These are phyloP conservation scores for Stylonectria norvegica DNA, from an alignment of 2,329 filamentous ascomycete genomes.

Conservation along the genomic window DNA sequence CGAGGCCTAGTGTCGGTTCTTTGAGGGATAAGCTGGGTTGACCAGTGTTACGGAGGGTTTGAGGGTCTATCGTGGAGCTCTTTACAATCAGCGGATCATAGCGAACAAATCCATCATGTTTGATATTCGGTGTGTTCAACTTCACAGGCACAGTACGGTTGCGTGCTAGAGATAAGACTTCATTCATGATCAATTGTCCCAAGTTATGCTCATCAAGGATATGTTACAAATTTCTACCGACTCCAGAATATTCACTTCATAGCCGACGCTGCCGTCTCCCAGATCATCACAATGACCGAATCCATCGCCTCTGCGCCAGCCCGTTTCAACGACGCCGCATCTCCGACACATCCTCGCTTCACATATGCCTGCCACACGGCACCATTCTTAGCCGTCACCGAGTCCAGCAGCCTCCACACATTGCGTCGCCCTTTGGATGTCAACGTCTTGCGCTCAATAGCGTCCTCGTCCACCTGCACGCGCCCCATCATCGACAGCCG, in stretches of 20 bases:
- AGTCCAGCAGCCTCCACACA: slow-evolving; percentile 42
- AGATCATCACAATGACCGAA: slow-evolving; percentile 27
- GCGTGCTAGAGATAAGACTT: no score
- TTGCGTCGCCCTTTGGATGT: slow-evolving; percentile 35
- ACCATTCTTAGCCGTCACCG: slow-evolving; percentile 32
- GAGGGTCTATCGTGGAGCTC: no score
- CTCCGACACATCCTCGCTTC: slow-evolving; percentile 26
- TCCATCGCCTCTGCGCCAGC: slow-evolving; percentile 17
- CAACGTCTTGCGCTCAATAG: slow-evolving; percentile 30
- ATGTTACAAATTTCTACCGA: no score
- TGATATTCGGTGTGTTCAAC: no score
- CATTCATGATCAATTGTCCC: no score
- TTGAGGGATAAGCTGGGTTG: background rate
- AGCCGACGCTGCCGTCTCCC: slow-evolving; percentile 18
- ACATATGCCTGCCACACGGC: slow-evolving; percentile 48
- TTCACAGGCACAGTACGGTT: no score
- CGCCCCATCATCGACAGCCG: slow-evolving; percentile 25
- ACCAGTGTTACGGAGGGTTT: no score
- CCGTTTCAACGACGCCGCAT: slow-evolving; percentile 16
- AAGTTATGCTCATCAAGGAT: no score
- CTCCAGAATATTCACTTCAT: no score
- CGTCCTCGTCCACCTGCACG: slow-evolving; percentile 31
- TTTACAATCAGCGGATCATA: no score
- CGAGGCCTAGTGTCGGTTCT: slow-evolving; percentile 19
- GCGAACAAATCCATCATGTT: no score